Percentiles rank a stretch among this genome's conserved stretches.
Conservation (phyloP, 306 rosid genomes). For the Arachis stenosperma region DNA sequence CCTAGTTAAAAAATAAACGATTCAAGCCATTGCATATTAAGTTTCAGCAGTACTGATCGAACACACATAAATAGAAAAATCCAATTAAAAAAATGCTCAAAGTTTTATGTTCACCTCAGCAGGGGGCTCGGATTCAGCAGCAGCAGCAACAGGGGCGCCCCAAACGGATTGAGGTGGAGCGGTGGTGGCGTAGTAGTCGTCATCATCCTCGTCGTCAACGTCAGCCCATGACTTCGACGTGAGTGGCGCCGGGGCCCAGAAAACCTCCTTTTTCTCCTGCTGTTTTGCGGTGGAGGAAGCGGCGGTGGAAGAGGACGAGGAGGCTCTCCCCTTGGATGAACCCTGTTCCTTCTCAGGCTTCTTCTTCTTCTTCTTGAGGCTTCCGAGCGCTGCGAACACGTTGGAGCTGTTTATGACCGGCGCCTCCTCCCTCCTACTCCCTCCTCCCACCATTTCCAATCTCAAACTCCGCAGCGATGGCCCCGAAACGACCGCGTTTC, state of each 20-base stretch:
- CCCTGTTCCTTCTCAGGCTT: slow-evolving; percentile 45
- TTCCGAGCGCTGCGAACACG: slow-evolving; percentile 78
- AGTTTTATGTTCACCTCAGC: slow-evolving; percentile 36
- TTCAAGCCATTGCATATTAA: not conserved
- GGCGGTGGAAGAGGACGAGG: not conserved
- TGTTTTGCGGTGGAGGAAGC: not conserved
- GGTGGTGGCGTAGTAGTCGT: slow-evolving; percentile 76
- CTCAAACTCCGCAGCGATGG: not conserved
- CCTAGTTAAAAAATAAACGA: not conserved
- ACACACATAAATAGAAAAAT: not conserved
- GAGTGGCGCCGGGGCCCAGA: slow-evolving; percentile 83
- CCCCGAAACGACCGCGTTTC: not conserved
- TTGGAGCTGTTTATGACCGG: slow-evolving; percentile 58
- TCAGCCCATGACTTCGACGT: slow-evolving; percentile 86
- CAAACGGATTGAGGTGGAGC: slow-evolving; percentile 77
- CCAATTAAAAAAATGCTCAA: not conserved
- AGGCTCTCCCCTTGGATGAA: slow-evolving; percentile 28
- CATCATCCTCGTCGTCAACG: slow-evolving; percentile 87
- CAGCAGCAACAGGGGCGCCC: slow-evolving; percentile 60
- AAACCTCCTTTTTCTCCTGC: slow-evolving; percentile 47
- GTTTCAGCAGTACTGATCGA: not conserved
- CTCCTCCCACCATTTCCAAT: slow-evolving; percentile 69
- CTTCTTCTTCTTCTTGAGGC: slow-evolving; percentile 80
- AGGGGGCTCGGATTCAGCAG: slow-evolving; percentile 49
- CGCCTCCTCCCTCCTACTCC: slow-evolving; percentile 59